Conservation (phyloP, 139 green algal genomes). For the Auxenochlorella protothecoides region DNA sequence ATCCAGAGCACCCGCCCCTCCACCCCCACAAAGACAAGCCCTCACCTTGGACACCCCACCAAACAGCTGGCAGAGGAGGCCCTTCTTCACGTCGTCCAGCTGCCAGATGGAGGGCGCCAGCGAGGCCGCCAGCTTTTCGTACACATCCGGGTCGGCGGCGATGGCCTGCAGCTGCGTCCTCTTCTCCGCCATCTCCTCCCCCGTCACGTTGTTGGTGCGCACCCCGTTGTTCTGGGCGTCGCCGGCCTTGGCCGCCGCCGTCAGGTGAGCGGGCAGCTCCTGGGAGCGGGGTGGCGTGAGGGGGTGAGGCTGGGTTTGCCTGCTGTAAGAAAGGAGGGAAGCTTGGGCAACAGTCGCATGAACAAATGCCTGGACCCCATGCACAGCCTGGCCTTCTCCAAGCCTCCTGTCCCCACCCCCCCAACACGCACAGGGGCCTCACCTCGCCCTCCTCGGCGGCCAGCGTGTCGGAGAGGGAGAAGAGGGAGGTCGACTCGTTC, state of each 20-base stretch:
- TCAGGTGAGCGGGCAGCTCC: too few species aligned
- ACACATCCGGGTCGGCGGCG: slow-evolving; percentile 63
- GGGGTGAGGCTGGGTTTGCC: too few species aligned
- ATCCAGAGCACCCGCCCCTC: too few species aligned
- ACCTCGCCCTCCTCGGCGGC: background rate
- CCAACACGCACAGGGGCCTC: background rate
- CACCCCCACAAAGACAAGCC: too few species aligned
- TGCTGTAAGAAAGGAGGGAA: too few species aligned
- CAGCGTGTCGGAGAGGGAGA: slow-evolving; percentile 23
- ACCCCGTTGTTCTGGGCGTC: slow-evolving; percentile 5
- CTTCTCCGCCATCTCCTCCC: slow-evolving; percentile 23
- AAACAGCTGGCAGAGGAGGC: slow-evolving; percentile 71
- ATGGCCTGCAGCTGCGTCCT: slow-evolving; percentile 35
- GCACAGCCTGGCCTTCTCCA: too few species aligned
- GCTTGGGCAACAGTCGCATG: too few species aligned
- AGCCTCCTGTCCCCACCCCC: too few species aligned
- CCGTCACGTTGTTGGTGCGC: slow-evolving; percentile 24
- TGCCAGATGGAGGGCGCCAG: slow-evolving; percentile 94
- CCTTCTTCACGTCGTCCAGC: slow-evolving; percentile 97
- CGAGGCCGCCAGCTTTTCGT: slow-evolving; percentile 70
- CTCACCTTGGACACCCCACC: slow-evolving; percentile 58
- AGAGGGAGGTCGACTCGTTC: slow-evolving; percentile 44
- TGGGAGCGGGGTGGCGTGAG: too few species aligned
- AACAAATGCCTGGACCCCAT: too few species aligned
- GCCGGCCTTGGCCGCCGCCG: slow-evolving; percentile 1